Conservation (phyloP, 208 protist genomes). For the Vickermania spadyakhi region DNA sequence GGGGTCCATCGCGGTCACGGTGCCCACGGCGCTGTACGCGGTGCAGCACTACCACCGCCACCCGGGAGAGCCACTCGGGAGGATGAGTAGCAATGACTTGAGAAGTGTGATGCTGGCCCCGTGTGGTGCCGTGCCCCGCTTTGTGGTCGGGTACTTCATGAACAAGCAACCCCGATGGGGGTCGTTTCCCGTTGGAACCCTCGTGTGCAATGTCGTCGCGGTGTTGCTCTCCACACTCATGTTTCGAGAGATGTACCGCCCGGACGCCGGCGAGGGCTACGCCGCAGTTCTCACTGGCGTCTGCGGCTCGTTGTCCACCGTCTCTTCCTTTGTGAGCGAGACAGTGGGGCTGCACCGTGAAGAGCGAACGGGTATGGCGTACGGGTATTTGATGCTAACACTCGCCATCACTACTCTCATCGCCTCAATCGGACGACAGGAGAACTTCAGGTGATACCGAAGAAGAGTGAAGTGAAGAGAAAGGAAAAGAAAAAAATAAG, state of each 20-base stretch:
- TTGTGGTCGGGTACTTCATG: slow-evolving; percentile 21
- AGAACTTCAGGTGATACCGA: slow-evolving; percentile 9
- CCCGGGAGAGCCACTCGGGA: slow-evolving; percentile 1
- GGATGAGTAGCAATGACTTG: slow-evolving; percentile 14
- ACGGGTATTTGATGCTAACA: slow-evolving; percentile 27
- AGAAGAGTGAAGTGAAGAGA: background rate
- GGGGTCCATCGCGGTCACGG: slow-evolving; percentile 16
- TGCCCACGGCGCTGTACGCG: slow-evolving; percentile 29
- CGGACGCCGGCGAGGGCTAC: slow-evolving; percentile 17
- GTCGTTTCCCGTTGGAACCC: slow-evolving; percentile 39
- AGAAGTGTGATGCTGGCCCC: slow-evolving; percentile 29
- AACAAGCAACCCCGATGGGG: slow-evolving; percentile 23
- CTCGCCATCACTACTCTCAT: slow-evolving; percentile 20
- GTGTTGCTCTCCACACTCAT: slow-evolving; percentile 21
- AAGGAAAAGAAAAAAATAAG: background rate
- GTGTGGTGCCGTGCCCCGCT: slow-evolving; percentile 30
- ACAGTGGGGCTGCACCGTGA: slow-evolving; percentile 15
- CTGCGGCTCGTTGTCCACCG: slow-evolving; percentile 38
- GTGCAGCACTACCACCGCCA: slow-evolving; percentile 12
- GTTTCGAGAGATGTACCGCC: slow-evolving; percentile 11
- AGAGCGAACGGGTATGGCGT: slow-evolving; percentile 10
- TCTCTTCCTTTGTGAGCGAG: slow-evolving; percentile 45
- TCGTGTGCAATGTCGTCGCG: slow-evolving; percentile 25
- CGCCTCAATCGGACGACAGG: slow-evolving; percentile 21
- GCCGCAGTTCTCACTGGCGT: slow-evolving; percentile 23